These are phyloP conservation scores for Pestalotiopsis sp. DNA, from an alignment of 2,329 filamentous ascomycete genomes.

Conservation along the genomic window DNA sequence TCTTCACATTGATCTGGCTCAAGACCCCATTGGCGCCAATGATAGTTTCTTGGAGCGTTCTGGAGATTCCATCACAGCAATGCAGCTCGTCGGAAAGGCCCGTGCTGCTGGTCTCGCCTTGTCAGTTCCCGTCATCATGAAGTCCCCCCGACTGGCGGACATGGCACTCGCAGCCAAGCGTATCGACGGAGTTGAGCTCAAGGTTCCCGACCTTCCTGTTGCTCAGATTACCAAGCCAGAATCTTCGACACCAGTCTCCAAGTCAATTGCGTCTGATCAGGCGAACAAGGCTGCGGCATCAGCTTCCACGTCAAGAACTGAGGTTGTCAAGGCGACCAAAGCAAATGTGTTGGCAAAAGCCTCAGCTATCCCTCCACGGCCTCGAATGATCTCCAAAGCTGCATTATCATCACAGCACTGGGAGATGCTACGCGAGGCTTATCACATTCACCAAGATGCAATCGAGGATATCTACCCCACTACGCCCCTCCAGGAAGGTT, in stretches of 20 bases:
- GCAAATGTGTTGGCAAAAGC: not conserved
- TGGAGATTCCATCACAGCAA: conserved; percentile 2
- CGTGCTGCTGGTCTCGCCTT: conserved; percentile 1
- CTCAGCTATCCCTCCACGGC: not conserved
- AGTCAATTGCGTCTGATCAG: not conserved
- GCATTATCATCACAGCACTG: not conserved
- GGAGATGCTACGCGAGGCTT: not conserved
- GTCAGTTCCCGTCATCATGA: conserved; percentile 10
- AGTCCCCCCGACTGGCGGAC: not conserved
- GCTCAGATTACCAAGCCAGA: not conserved
- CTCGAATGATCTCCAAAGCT: not conserved
- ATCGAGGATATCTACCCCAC: conserved; percentile 11
- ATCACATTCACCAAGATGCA: not conserved
- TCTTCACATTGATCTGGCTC: not conserved
- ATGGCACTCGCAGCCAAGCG: conserved; percentile 10
- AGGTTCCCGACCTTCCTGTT: not conserved
- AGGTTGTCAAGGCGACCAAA: not conserved
- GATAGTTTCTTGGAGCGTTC: conserved; percentile 1
- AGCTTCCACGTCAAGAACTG: not conserved
- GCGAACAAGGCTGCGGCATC: not conserved
- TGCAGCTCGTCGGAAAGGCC: conserved; percentile 3
- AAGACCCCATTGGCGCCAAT: conserved; percentile 2
- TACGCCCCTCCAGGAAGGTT: conserved; percentile 8
- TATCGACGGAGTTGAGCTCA: conserved; percentile 2
- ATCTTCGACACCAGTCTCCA: not conserved